Evolutionary conservation across 2,329 filamentous ascomycete genomes (phyloP).

Genomic region (Epichloe gansuensis): DNA sequence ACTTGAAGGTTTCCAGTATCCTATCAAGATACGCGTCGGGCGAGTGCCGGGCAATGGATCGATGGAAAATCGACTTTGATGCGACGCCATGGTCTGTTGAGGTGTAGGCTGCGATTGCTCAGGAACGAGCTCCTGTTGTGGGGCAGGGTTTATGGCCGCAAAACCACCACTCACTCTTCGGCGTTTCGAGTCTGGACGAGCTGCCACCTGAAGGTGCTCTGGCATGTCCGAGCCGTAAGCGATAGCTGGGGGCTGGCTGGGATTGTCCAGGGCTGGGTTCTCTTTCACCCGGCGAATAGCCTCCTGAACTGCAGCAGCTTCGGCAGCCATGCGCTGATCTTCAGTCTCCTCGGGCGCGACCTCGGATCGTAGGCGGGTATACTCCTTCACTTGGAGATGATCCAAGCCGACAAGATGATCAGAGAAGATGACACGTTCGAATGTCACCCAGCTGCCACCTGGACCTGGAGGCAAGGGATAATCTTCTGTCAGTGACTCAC

Average conservation of each 20-base stretch:
- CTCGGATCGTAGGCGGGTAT: conserved; percentile 42
- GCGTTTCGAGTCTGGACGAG: conserved; percentile 33
- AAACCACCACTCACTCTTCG: conserved; percentile 30
- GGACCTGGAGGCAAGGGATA: conserved; percentile 43
- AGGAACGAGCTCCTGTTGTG: conserved; percentile 3
- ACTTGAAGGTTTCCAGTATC: conserved; percentile 46
- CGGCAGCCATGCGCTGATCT: conserved; percentile 25
- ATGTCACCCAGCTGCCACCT: conserved; percentile 53
- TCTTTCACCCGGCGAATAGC: conserved; percentile 32
- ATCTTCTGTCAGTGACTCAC: conserved; percentile 32
- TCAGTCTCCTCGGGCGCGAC: conserved; percentile 21
- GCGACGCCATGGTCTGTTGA: conserved; percentile 11
- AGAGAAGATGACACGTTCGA: conserved; percentile 47
- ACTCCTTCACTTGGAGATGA: conserved; percentile 49
- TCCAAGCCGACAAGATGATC: conserved; percentile 42
- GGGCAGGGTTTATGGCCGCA: conserved; percentile 20
- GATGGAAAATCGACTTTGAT: conserved; percentile 13
- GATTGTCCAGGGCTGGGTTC: conserved; percentile 32
- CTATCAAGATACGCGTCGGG: conserved; percentile 45
- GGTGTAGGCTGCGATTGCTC: conserved; percentile 9
- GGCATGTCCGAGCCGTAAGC: conserved; percentile 40
- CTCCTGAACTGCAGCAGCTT: conserved; percentile 32
- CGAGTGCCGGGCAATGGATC: conserved; percentile 39
- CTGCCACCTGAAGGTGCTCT: conserved; percentile 24
- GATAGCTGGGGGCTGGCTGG: conserved; percentile 29